Evolutionary conservation across 345 rosid species (phyloP).

Genomic region (Trapa bicornis): DNA sequence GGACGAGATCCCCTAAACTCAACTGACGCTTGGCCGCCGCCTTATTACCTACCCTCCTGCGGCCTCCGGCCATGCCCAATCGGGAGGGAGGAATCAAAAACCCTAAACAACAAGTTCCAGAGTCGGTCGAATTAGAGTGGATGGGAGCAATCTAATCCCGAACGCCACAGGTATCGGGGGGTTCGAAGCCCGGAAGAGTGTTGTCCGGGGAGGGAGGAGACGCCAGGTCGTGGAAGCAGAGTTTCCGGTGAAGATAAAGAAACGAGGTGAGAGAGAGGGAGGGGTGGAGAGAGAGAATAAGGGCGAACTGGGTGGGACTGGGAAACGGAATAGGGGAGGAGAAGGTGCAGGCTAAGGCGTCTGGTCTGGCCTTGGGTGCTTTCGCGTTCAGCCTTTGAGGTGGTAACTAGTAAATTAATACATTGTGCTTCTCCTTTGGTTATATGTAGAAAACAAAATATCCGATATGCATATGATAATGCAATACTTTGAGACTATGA

Average conservation of each 20-base stretch:
- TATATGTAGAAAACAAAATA: too few species aligned
- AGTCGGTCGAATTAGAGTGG: neutral
- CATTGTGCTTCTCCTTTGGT: too few species aligned
- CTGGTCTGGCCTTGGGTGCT: too few species aligned
- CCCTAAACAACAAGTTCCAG: neutral
- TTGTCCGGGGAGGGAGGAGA: neutral
- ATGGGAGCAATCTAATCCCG: neutral
- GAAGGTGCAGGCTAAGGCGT: too few species aligned
- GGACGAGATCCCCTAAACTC: constrained; percentile 89
- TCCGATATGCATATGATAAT: too few species aligned
- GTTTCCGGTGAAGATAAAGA: neutral
- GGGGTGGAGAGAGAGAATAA: constrained; percentile 3
- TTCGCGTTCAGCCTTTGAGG: too few species aligned
- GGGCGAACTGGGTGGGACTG: neutral
- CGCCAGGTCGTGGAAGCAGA: constrained; percentile 11
- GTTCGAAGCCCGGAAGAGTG: neutral
- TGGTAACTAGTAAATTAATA: too few species aligned
- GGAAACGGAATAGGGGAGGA: too few species aligned
- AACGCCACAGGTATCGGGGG: neutral
- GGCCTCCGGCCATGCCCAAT: constrained; percentile 47
- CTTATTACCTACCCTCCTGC: constrained; percentile 65
- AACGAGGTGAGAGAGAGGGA: neutral
- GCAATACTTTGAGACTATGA: too few species aligned
- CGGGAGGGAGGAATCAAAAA: constrained; percentile 2
- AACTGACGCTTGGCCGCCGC: constrained; percentile 39